Conservation (phyloP, 768 basidiomycete species). For the Russula sp. region DNA sequence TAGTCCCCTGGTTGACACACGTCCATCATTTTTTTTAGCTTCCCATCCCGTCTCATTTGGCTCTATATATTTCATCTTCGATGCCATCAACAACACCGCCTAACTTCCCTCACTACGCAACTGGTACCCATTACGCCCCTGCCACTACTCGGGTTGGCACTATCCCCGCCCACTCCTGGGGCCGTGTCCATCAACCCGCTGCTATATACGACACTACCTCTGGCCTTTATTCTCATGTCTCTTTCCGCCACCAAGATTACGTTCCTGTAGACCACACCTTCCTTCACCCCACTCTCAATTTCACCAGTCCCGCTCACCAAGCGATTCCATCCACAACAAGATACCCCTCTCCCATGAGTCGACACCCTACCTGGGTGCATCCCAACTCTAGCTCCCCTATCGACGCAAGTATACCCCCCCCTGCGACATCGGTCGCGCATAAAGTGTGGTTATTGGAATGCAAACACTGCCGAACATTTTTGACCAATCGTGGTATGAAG, state of each 20-base stretch:
- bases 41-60: neutral
- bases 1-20: slow-evolving; percentile 1
- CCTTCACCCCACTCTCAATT: neutral
- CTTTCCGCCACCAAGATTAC: neutral
- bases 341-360: slow-evolving; percentile 5
- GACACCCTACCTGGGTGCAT: slow-evolving; percentile 4
- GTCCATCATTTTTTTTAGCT: neutral
- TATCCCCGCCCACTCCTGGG: neutral
- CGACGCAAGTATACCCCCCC: slow-evolving; percentile 18
- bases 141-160: neutral
- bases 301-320: neutral
- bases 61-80: slow-evolving; percentile 1
- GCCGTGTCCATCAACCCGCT: slow-evolving; percentile 8
- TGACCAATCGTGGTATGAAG: slow-evolving; percentile 85
- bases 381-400: neutral
- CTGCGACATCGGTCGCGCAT: slow-evolving; percentile 45
- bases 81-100: slow-evolving; percentile 18
- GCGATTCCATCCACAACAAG: neutral
- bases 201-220: slow-evolving; percentile 7
- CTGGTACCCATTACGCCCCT: neutral
- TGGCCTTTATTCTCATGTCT: neutral
- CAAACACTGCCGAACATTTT: slow-evolving; percentile 59
- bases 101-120: neutral
- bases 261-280: neutral
- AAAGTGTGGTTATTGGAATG: slow-evolving; percentile 82